Percentiles rank a stretch among this genome's conserved stretches.
Conservation (phyloP, 2,329 filamentous ascomycete genomes). For the Bertia moriformis region DNA sequence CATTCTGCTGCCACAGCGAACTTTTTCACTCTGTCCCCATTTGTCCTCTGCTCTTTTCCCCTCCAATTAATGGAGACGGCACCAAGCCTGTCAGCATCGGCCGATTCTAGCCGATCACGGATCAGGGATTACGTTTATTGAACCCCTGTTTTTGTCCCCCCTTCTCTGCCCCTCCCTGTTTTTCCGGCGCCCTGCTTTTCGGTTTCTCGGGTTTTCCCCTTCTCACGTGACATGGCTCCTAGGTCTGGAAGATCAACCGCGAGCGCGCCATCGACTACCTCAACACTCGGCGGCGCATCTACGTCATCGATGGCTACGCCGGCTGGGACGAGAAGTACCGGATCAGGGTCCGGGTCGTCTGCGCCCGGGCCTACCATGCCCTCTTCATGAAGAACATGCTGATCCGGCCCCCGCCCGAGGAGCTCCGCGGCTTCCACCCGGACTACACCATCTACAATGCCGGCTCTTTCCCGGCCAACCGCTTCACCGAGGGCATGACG, state of each 20-base stretch:
- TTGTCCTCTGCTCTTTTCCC: no score
- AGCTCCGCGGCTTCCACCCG: slow-evolving; percentile 93
- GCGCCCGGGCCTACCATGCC: slow-evolving; percentile 96
- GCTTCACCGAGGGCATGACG: slow-evolving; percentile 96
- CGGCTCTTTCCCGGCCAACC: slow-evolving; percentile 94
- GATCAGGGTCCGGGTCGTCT: slow-evolving; percentile 93
- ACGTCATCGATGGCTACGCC: slow-evolving; percentile 91
- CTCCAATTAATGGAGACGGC: no score
- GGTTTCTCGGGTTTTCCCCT: no score
- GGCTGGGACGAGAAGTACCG: slow-evolving; percentile 98
- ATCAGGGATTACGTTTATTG: no score
- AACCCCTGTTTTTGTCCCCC: no score
- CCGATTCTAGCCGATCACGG: no score
- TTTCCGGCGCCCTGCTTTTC: no score
- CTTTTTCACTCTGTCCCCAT: no score
- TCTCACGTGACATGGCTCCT: no score
- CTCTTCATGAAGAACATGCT: slow-evolving; percentile 99
- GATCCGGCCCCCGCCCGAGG: slow-evolving; percentile 78
- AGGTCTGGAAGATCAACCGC: slow-evolving; percentile 99
- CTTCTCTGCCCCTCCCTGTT: no score
- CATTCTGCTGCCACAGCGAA: no score
- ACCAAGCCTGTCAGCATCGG: no score
- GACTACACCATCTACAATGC: slow-evolving; percentile 99
- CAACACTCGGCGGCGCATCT: slow-evolving; percentile 97
- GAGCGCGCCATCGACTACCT: slow-evolving; percentile 98